A percentile compares a stretch with the other conserved stretches of the same genome.
Conservation (phyloP, 2,329 filamentous ascomycete genomes). For the Aspergillus pseudotamarii region DNA sequence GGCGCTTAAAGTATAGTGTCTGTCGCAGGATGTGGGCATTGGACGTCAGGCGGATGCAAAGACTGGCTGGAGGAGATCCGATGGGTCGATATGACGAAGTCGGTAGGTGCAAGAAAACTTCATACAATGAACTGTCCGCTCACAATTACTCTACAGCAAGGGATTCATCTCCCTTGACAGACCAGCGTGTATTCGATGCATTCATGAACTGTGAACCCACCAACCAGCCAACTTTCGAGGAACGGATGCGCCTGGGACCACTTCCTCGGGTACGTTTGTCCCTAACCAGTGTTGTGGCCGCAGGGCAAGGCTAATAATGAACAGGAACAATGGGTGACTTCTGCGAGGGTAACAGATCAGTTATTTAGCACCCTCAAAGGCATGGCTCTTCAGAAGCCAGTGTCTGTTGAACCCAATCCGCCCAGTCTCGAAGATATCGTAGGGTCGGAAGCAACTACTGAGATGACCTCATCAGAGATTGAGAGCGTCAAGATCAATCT, state of each 20-base stretch:
- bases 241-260: slow-evolving; percentile 42
- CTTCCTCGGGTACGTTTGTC: slow-evolving; percentile 37
- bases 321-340: slow-evolving; percentile 41
- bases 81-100: slow-evolving; percentile 39
- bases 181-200: slow-evolving; percentile 41
- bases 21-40: slow-evolving; percentile 47
- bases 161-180: slow-evolving; percentile 30
- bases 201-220: slow-evolving; percentile 46
- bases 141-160: slow-evolving; percentile 28
- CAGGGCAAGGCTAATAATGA: slow-evolving; percentile 22
- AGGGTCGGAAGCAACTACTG: slow-evolving; percentile 27
- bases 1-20: slow-evolving; percentile 41
- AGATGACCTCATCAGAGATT: slow-evolving; percentile 41
- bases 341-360: slow-evolving; percentile 36
- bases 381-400: slow-evolving; percentile 35
- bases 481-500: slow-evolving; percentile 37
- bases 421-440: slow-evolving; percentile 30
- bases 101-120: slow-evolving; percentile 31
- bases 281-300: background rate
- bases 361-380: slow-evolving; percentile 39
- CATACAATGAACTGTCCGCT: background rate
- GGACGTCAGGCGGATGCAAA: slow-evolving; percentile 44
- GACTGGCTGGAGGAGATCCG: slow-evolving; percentile 42
- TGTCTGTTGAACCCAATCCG: slow-evolving; percentile 29
- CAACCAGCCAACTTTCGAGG: slow-evolving; percentile 38